Conservation (phyloP, 1,139 yeast genomes). For the Debaryomyces nepalensis region DNA sequence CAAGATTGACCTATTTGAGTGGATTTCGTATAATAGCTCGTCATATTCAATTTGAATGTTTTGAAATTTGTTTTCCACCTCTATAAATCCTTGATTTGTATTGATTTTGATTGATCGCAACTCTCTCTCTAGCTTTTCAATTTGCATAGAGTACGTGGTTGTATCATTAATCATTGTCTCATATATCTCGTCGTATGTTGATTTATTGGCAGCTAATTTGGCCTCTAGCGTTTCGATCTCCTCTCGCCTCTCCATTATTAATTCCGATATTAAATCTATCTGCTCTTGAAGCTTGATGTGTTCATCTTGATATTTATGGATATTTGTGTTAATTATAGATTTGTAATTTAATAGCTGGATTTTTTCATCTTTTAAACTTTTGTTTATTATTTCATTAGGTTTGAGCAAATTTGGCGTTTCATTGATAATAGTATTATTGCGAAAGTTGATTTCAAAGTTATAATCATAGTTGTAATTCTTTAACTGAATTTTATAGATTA, state of each 20-base stretch:
- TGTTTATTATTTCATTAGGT: constrained; percentile 37
- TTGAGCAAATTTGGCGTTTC: constrained; percentile 31
- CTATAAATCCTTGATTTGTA: constrained; percentile 57
- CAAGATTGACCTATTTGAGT: constrained; percentile 52
- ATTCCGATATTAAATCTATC: constrained; percentile 59
- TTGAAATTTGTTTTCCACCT: constrained; percentile 61
- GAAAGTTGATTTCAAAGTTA: constrained; percentile 37
- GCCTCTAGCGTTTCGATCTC: constrained; percentile 64
- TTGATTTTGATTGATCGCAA: constrained; percentile 56
- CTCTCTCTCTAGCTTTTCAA: constrained; percentile 68
- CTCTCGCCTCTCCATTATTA: constrained; percentile 60
- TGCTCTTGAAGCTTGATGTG: constrained; percentile 61
- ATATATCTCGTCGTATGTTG: constrained; percentile 60
- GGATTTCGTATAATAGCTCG: constrained; percentile 52
- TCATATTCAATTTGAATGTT: constrained; percentile 60
- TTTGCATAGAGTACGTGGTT: constrained; percentile 61
- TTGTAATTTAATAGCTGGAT: constrained; percentile 51
- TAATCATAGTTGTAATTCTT: constrained; percentile 29
- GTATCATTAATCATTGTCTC: constrained; percentile 61
- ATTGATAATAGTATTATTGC: constrained; percentile 24
- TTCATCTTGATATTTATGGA: constrained; percentile 63
- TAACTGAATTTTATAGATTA: constrained; percentile 51
- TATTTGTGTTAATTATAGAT: constrained; percentile 49
- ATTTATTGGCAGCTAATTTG: constrained; percentile 55
- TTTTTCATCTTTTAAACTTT: constrained; percentile 42